These are phyloP conservation scores for Thinopyrum obtusiflorum DNA, from an alignment of 202 grass and related monocot genomes.

Conservation along the genomic window DNA sequence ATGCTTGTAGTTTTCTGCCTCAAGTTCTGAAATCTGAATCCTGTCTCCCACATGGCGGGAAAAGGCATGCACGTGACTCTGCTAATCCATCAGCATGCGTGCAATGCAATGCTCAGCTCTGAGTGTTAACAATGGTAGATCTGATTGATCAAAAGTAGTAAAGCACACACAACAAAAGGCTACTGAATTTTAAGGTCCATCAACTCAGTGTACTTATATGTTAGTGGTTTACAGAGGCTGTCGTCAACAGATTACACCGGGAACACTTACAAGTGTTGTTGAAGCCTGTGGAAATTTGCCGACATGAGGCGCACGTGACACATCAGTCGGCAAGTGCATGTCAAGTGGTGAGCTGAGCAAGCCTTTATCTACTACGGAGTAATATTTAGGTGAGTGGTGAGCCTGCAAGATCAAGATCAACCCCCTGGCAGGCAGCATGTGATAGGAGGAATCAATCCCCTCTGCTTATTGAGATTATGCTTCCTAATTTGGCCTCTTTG, in stretches of 20 bases:
- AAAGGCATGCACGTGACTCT: constrained; percentile 4
- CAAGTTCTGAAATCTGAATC: background rate
- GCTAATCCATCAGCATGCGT: background rate
- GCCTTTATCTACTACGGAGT: background rate
- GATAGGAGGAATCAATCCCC: background rate
- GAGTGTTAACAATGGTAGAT: constrained; percentile 10
- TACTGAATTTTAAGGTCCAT: background rate
- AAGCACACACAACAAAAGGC: background rate
- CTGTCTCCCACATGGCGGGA: constrained; percentile 35
- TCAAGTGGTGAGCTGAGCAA: constrained; percentile 6
- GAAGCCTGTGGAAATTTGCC: background rate
- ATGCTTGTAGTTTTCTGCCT: background rate
- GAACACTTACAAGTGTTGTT: too few species aligned
- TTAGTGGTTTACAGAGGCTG: background rate
- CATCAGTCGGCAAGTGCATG: background rate
- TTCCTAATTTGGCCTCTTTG: constrained; percentile 12
- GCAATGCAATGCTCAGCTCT: background rate
- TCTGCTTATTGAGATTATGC: constrained; percentile 6
- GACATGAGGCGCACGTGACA: background rate
- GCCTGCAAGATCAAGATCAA: background rate
- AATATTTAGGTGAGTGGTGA: background rate
- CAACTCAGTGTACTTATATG: background rate
- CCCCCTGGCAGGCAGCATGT: background rate
- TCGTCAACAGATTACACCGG: background rate
- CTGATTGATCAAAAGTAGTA: constrained; percentile 5